phyloP scores from a whole-genome alignment of 441 rosid genomes.

The Manihot esculenta region DNA sequence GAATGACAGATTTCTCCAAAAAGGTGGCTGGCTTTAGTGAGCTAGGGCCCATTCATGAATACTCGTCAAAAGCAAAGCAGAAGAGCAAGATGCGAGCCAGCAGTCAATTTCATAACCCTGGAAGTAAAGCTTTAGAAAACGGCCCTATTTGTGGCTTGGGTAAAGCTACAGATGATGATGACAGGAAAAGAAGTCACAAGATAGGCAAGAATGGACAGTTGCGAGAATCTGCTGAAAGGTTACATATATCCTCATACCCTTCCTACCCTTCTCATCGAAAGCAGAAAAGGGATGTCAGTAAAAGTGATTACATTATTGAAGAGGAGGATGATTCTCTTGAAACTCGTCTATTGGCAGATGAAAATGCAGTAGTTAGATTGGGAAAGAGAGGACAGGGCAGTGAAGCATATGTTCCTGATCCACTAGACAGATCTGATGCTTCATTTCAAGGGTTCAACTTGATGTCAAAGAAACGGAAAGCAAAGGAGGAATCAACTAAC shows the following conservation, averaged over 20 bases:
- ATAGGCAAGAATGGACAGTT: slow-evolving; percentile 47
- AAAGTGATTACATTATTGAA: slow-evolving; percentile 34
- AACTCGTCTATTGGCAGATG: slow-evolving; percentile 41
- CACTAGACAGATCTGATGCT: slow-evolving; percentile 55
- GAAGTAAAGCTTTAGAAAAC: slow-evolving; percentile 43
- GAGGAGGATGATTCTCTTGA: slow-evolving; percentile 56
- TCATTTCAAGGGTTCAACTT: slow-evolving; percentile 52
- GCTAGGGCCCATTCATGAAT: slow-evolving; percentile 38
- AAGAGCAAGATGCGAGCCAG: slow-evolving; percentile 65
- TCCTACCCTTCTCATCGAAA: slow-evolving; percentile 52
- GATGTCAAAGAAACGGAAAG: slow-evolving; percentile 65
- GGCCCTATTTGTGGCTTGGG: slow-evolving; percentile 33
- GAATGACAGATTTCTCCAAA: slow-evolving; percentile 36
- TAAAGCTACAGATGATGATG: slow-evolving; percentile 40
- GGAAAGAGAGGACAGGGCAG: slow-evolving; percentile 54
- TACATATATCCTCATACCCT: slow-evolving; percentile 44
- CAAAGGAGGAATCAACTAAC: slow-evolving; percentile 53
- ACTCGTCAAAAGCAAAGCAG: slow-evolving; percentile 60
- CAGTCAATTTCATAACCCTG: slow-evolving; percentile 46
- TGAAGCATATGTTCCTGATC: slow-evolving; percentile 42
- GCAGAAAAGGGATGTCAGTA: slow-evolving; percentile 44
- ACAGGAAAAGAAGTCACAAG: slow-evolving; percentile 41
- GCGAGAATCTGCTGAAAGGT: slow-evolving; percentile 50
- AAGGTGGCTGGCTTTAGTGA: slow-evolving; percentile 41
- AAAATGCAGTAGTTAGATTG: slow-evolving; percentile 37